Evolutionary conservation across 1,284 basidiomycete species (phyloP), one percentile per base, ranked within the genome.

Genomic region (Pisolithus thermaeus): DNA sequence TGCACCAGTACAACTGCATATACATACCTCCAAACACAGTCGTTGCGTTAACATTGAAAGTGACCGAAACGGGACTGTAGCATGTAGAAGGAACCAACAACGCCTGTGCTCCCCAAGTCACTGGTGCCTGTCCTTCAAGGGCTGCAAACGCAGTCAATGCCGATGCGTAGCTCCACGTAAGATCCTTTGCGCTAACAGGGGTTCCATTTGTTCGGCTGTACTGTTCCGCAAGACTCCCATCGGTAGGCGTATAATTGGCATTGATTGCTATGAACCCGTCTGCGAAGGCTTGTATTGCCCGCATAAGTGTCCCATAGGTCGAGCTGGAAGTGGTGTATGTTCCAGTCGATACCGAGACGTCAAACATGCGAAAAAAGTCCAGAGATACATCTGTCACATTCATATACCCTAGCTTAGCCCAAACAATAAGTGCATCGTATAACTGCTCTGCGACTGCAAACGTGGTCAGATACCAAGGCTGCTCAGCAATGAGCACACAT

Each of bases 381-480:
- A 82, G 79, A 2, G 84, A 87, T 49, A 67, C 72, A 11, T 70
- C 61, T 2, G 83, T 84, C 48, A 87, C 69, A 1, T 69, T 69
- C 37, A 87, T 57, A 4, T 67, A 72, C 12, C 73, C 74, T 58
- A 75, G 72, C 0, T 62, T 59, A 27, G 77, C 71, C 83, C 84
- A 87, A 30, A 80, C 78, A 45, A 71, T 73, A 43, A 85, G 69
- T 1, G 85, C 74, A 41, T 83, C 77, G 52, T 87, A 86, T 53
- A 87, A 73, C 63, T 84, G 84, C 56, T 87, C 83, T 2, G 84
- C 80, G 4, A 80, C 82, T 7, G 81, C 83, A 42, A 79, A 71
- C 0, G 84, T 84, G 16, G 80, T 71, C 18, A 87, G 69, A 58
- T 85, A 86, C 84, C 84, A 87, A 1, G 84, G 83, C 83, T 84